A percentile compares a stretch with the other conserved stretches of the same genome.
phyloP scores from a whole-genome alignment of 345 rosid genomes.

The Tarenaya hassleriana region DNA sequence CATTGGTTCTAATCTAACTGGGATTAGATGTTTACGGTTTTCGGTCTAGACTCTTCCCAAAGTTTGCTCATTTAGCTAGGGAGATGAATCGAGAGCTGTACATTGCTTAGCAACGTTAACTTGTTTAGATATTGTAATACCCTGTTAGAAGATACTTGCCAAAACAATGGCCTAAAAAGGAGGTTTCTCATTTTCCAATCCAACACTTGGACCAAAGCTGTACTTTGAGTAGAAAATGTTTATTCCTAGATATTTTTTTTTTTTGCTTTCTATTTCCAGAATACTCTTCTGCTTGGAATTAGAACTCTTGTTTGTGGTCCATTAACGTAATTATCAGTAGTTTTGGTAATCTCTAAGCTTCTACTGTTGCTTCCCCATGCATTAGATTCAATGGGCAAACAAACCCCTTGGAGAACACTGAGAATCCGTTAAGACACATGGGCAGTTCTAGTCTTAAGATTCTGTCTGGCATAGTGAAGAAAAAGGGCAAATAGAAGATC shows the following conservation, averaged over 20 bases:
- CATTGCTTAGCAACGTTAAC: slow-evolving; percentile 23
- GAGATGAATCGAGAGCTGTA: slow-evolving; percentile 23
- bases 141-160: slow-evolving; percentile 22
- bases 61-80: slow-evolving; percentile 26
- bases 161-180: slow-evolving; percentile 6
- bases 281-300: slow-evolving; percentile 23
- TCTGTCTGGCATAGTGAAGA: slow-evolving; percentile 12
- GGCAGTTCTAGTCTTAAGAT: slow-evolving; percentile 15
- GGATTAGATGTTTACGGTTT: background rate
- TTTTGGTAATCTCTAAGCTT: slow-evolving; percentile 16
- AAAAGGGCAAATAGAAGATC: slow-evolving; percentile 19
- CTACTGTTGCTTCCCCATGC: slow-evolving; percentile 10
- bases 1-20: background rate
- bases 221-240: slow-evolving; percentile 26
- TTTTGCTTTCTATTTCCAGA: slow-evolving; percentile 25
- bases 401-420: slow-evolving; percentile 17
- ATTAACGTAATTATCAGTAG: background rate
- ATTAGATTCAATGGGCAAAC: slow-evolving; percentile 15
- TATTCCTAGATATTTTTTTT: background rate
- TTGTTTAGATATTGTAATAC: slow-evolving; percentile 19
- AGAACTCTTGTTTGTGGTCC: slow-evolving; percentile 29
- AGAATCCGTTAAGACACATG: slow-evolving; percentile 21
- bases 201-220: slow-evolving; percentile 26
- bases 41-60: slow-evolving; percentile 22
- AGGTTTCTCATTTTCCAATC: slow-evolving; percentile 24